phyloP scores from a whole-genome alignment of 495 filamentous ascomycete genomes.

The Lichenothelia convexa region DNA sequence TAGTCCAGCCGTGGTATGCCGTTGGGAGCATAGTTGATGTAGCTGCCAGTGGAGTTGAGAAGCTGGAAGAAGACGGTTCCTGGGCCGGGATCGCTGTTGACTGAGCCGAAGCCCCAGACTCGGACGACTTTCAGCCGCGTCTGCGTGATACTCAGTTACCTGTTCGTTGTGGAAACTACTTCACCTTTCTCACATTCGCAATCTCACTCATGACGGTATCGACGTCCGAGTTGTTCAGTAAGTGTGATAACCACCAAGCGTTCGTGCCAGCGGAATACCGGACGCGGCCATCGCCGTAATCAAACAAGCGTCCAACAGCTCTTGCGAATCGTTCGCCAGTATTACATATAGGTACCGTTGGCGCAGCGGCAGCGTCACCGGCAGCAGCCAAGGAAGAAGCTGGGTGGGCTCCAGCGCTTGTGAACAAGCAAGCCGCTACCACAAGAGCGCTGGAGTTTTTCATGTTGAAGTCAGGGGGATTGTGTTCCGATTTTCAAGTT shows the following conservation, averaged over 20 bases:
- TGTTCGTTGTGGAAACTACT: neutral
- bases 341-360: too few species aligned
- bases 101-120: constrained; percentile 10
- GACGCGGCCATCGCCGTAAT: too few species aligned
- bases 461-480: too few species aligned
- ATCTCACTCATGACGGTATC: constrained; percentile 4
- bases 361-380: too few species aligned
- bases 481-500: too few species aligned
- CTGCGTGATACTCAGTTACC: constrained; percentile 3
- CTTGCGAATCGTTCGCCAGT: too few species aligned
- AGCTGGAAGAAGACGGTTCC: constrained; percentile 20
- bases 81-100: constrained; percentile 1
- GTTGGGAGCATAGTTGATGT: constrained; percentile 14
- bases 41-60: constrained; percentile 16
- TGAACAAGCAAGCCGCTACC: too few species aligned
- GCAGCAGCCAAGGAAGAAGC: too few species aligned
- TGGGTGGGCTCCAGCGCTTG: too few species aligned
- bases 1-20: constrained; percentile 9
- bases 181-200: constrained; percentile 2
- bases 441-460: too few species aligned
- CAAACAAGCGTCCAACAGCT: too few species aligned
- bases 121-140: constrained; percentile 6
- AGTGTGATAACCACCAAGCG: constrained; percentile 5
- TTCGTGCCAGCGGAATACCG: too few species aligned
- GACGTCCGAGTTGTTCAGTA: constrained; percentile 7